These are phyloP conservation scores for Lepidium sativum DNA, from an alignment of 345 rosid species.

Conservation along the genomic window DNA sequence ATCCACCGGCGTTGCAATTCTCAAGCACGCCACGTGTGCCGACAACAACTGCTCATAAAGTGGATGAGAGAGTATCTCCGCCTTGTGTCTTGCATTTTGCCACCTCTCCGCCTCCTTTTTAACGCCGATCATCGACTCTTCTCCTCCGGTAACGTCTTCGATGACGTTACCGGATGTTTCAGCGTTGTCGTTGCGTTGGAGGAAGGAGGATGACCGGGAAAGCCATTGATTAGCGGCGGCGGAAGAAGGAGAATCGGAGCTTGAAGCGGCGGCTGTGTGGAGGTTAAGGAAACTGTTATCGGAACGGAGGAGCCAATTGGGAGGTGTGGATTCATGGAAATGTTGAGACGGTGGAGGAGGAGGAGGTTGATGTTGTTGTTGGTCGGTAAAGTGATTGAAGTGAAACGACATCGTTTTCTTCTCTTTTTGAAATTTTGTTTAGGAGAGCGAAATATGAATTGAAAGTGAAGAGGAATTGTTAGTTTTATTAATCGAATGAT, in stretches of 20 bases:
- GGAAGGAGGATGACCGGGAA: conserved; percentile 57
- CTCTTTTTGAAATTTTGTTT: not conserved
- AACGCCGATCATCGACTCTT: conserved; percentile 18
- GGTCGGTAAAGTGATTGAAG: conserved; percentile 61
- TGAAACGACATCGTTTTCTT: conserved; percentile 56
- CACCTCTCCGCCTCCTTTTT: conserved; percentile 45
- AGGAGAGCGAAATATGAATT: conserved; percentile 16
- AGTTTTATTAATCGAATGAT: not conserved
- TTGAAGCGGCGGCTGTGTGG: conserved; percentile 43
- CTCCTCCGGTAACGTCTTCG: conserved; percentile 37
- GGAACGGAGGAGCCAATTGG: conserved; percentile 72
- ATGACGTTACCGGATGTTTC: conserved; percentile 32
- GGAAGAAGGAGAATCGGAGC: conserved; percentile 34
- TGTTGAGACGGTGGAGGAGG: conserved; percentile 33
- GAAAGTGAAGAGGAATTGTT: not conserved
- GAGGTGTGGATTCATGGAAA: conserved; percentile 38
- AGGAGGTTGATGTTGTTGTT: conserved; percentile 31
- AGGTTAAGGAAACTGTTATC: conserved; percentile 74
- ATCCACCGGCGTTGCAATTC: conserved; percentile 99
- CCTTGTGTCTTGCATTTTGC: conserved; percentile 74
- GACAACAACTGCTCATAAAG: conserved; percentile 82
- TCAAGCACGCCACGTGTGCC: conserved; percentile 79
- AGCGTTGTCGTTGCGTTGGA: conserved; percentile 34
- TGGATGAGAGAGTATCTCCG: conserved; percentile 81
- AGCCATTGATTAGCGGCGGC: conserved; percentile 59